Conservation (phyloP, 805 yeast genomes). For the Myxozyma sirexii region DNA sequence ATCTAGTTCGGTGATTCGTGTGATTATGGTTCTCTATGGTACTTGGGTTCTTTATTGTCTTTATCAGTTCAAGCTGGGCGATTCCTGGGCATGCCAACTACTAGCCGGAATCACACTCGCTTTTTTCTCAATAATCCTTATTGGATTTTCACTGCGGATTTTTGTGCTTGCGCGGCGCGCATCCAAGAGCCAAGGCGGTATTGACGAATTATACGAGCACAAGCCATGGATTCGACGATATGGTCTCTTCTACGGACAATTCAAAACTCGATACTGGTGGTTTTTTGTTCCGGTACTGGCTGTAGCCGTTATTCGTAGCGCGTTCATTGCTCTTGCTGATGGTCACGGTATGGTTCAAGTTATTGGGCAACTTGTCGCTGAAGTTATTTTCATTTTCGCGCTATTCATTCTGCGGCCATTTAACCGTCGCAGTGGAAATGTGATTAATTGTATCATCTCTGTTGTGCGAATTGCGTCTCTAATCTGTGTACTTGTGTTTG, state of each 20-base stretch:
- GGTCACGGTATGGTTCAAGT: conserved; percentile 43
- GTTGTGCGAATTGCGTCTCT: conserved; percentile 39
- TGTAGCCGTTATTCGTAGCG: conserved; percentile 40
- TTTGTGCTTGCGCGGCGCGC: conserved; percentile 38
- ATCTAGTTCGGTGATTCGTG: conserved; percentile 38
- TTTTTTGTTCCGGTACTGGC: conserved; percentile 37
- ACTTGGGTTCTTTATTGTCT: conserved; percentile 41
- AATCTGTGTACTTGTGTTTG: conserved; percentile 39
- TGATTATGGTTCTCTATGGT: conserved; percentile 41
- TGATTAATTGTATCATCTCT: conserved; percentile 39
- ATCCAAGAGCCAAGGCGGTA: conserved; percentile 32
- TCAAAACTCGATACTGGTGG: conserved; percentile 43
- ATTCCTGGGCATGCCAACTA: conserved; percentile 41
- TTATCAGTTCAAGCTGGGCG: conserved; percentile 41
- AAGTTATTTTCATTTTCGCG: conserved; percentile 35
- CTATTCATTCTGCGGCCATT: conserved; percentile 38
- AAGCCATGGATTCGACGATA: conserved; percentile 41
- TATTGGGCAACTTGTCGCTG: conserved; percentile 42
- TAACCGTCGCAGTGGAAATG: conserved; percentile 40
- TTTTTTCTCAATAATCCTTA: conserved; percentile 36
- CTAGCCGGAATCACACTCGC: conserved; percentile 41
- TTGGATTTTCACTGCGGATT: conserved; percentile 37
- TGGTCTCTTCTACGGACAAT: conserved; percentile 44
- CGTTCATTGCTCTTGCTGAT: conserved; percentile 42
- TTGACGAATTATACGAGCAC: conserved; percentile 38